These are phyloP conservation scores for Malassezia psittaci DNA, from an alignment of 1,284 basidiomycete genomes.

Conservation along the genomic window DNA sequence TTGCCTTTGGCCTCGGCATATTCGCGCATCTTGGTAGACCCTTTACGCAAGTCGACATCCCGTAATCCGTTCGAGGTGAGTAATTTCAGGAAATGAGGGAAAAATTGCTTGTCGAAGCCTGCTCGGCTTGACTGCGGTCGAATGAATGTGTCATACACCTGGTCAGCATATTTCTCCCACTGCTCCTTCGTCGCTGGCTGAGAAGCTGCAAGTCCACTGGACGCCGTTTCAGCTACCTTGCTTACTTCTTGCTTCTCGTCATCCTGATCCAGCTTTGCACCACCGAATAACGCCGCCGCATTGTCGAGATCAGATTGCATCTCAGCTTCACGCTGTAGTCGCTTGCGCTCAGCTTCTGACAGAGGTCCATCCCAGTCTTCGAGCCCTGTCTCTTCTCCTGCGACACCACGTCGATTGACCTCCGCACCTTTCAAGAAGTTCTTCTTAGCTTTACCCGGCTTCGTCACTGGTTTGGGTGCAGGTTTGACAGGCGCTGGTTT, in stretches of 20 bases:
- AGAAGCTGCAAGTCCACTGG: constrained; percentile 14
- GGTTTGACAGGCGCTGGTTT: constrained; percentile 43
- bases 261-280: constrained; percentile 18
- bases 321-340: constrained; percentile 36
- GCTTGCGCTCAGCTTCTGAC: constrained; percentile 23
- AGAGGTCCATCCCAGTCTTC: constrained; percentile 6
- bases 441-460: constrained; percentile 26
- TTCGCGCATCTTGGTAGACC: constrained; percentile 30
- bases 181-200: constrained; percentile 40
- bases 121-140: constrained; percentile 29
- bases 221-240: background rate
- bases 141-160: constrained; percentile 28
- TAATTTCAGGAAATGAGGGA: constrained; percentile 24
- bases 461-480: constrained; percentile 38
- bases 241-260: background rate
- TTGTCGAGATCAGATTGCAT: constrained; percentile 42
- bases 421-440: constrained; percentile 1
- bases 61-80: constrained; percentile 24
- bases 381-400: constrained; percentile 2
- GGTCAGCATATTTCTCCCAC: constrained; percentile 31
- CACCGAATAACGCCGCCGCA: constrained; percentile 39
- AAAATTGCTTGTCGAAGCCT: constrained; percentile 43
- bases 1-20: constrained; percentile 40
- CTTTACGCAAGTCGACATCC: constrained; percentile 41
- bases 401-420: background rate